Percentiles rank a stretch among this genome's conserved stretches.
These are phyloP conservation scores for Mycosphaerella sp. DNA, from an alignment of 2,329 filamentous ascomycete species.

Conservation along the genomic window DNA sequence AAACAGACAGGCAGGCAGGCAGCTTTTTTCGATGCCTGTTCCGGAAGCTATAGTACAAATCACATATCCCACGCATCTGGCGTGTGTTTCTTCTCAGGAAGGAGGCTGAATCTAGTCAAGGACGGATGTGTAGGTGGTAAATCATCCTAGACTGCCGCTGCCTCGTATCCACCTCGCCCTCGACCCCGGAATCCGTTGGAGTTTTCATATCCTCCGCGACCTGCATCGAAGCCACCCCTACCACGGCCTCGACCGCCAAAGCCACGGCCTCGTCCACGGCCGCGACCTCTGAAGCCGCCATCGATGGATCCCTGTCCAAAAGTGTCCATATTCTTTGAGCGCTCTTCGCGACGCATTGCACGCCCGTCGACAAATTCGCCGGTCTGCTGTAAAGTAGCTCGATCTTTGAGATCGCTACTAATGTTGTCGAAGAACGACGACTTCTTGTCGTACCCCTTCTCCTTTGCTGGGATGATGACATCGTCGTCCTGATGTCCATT, in stretches of 20 bases:
- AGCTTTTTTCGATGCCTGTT: no score
- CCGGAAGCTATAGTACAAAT: neutral
- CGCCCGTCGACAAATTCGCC: constrained; percentile 58
- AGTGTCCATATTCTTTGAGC: constrained; percentile 93
- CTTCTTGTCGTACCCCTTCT: constrained; percentile 72
- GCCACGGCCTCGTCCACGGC: constrained; percentile 68
- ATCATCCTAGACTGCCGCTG: constrained; percentile 13
- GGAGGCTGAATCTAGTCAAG: neutral
- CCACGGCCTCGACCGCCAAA: constrained; percentile 43
- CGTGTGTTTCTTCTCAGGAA: neutral
- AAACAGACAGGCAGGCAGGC: no score
- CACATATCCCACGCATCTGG: neutral
- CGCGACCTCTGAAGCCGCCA: constrained; percentile 62
- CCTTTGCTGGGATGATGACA: constrained; percentile 40
- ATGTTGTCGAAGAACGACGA: constrained; percentile 98
- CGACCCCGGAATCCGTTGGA: constrained; percentile 16
- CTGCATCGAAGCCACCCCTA: constrained; percentile 16
- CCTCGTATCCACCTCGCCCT: constrained; percentile 18
- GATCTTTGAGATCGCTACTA: constrained; percentile 84
- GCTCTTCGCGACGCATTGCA: constrained; percentile 87
- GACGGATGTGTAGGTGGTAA: neutral
- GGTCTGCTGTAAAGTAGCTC: constrained; percentile 55
- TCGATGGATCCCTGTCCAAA: constrained; percentile 97
- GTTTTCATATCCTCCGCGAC: constrained; percentile 16
- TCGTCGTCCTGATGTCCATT: constrained; percentile 27